A percentile compares a stretch with the other conserved stretches of the same genome.
phyloP scores from a whole-genome alignment of 345 rosid species.

The Ailanthus altissimus region DNA sequence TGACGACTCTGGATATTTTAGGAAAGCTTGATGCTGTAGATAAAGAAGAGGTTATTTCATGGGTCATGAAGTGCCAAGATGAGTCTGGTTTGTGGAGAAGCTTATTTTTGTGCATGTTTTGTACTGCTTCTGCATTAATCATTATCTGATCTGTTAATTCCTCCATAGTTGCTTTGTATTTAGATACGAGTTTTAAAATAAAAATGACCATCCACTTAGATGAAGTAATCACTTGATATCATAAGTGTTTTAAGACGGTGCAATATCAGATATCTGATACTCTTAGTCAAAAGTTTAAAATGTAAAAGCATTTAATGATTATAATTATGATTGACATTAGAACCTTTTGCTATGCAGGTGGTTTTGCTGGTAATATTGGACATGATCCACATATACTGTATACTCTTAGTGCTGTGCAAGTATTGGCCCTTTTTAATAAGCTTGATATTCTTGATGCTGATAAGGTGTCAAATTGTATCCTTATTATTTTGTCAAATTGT shows the following conservation, averaged over 20 bases:
- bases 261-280: background rate
- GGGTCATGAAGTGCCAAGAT: constrained; percentile 82
- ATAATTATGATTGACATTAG: background rate
- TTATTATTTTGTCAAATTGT: constrained; percentile 22
- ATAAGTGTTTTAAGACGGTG: background rate
- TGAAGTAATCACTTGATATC: background rate
- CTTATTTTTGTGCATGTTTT: background rate
- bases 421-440: constrained; percentile 73
- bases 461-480: constrained; percentile 88
- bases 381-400: constrained; percentile 81
- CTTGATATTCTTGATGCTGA: constrained; percentile 60
- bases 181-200: background rate
- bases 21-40: constrained; percentile 68
- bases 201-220: background rate
- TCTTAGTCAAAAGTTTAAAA: background rate
- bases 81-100: constrained; percentile 58
- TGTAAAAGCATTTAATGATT: background rate
- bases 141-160: background rate
- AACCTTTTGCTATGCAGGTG: constrained; percentile 52
- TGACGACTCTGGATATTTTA: constrained; percentile 69
- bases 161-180: background rate
- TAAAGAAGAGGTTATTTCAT: constrained; percentile 60
- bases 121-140: background rate
- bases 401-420: constrained; percentile 89
- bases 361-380: constrained; percentile 91